phyloP scores from a whole-genome alignment of 768 basidiomycete genomes.

The Agrocybe chaxingu region DNA sequence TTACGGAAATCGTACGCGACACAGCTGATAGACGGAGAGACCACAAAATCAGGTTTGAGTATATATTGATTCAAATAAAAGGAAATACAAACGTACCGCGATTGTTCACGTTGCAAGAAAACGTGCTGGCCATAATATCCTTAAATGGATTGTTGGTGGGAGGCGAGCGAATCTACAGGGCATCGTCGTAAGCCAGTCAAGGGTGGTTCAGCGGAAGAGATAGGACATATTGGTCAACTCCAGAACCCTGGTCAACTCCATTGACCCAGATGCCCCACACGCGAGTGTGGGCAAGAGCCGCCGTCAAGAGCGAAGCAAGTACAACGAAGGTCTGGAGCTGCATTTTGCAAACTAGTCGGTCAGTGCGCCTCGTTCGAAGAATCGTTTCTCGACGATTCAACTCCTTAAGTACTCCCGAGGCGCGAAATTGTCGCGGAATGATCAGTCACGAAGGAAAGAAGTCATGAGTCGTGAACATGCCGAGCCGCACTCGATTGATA shows the following conservation, averaged over 20 bases:
- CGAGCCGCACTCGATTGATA: too few relatives aligned
- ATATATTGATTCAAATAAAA: not conserved
- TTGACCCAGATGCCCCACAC: slow-evolving; percentile 37
- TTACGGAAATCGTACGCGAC: slow-evolving; percentile 24
- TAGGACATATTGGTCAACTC: slow-evolving; percentile 24
- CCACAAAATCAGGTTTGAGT: not conserved
- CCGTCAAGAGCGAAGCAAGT: slow-evolving; percentile 20
- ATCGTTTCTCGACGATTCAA: too few relatives aligned
- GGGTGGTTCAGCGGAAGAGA: not conserved
- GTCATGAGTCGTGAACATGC: not conserved
- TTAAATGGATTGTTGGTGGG: slow-evolving; percentile 35
- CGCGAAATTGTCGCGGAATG: slow-evolving; percentile 12
- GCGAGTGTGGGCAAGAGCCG: slow-evolving; percentile 26
- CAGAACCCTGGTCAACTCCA: slow-evolving; percentile 32
- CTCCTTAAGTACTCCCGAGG: too few relatives aligned
- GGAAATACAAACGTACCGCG: slow-evolving; percentile 13
- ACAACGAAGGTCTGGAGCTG: slow-evolving; percentile 17
- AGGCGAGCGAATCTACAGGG: slow-evolving; percentile 30
- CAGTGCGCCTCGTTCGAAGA: too few relatives aligned
- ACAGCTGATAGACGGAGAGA: slow-evolving; percentile 16
- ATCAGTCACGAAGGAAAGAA: not conserved
- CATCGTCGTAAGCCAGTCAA: not conserved
- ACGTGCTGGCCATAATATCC: slow-evolving; percentile 25
- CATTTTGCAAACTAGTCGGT: slow-evolving; percentile 12
- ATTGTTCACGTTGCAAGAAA: slow-evolving; percentile 32